Evolutionary conservation across 2,329 filamentous ascomycete genomes (phyloP).

Genomic region (Diaporthe amygdali): DNA sequence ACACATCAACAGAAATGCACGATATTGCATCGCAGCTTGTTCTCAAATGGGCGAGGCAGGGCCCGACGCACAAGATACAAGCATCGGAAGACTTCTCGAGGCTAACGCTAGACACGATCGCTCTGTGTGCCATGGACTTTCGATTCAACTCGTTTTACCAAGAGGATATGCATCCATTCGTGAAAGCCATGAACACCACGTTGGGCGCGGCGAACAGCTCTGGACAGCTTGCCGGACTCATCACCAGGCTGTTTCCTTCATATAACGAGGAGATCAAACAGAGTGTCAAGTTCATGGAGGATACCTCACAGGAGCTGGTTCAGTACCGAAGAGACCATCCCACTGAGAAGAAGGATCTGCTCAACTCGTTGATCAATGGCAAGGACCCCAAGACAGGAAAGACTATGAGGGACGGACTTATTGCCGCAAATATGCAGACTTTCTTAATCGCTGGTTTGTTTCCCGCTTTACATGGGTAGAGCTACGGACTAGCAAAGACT

Average conservation of each 20-base stretch:
- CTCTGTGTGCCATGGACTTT: constrained; percentile 71
- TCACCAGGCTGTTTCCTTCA: constrained; percentile 54
- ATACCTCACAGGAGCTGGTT: constrained; percentile 63
- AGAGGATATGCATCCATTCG: constrained; percentile 72
- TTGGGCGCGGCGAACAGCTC: constrained; percentile 61
- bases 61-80: constrained; percentile 59
- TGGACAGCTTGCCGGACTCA: constrained; percentile 50
- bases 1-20: constrained; percentile 58
- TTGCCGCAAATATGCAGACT: constrained; percentile 74
- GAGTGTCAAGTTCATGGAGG: constrained; percentile 61
- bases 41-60: constrained; percentile 72
- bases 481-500: neutral
- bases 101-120: constrained; percentile 73
- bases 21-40: constrained; percentile 70
- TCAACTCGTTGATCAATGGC: constrained; percentile 73
- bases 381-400: constrained; percentile 71
- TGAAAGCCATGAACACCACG: constrained; percentile 69
- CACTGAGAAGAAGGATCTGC: constrained; percentile 66
- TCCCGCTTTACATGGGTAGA: too few species aligned
- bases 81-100: constrained; percentile 73
- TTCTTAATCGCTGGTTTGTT: constrained; percentile 65
- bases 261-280: constrained; percentile 55
- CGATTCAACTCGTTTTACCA: constrained; percentile 79
- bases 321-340: constrained; percentile 62
- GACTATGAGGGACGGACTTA: constrained; percentile 63